Conservation (phyloP, 1,284 basidiomycete genomes). For the Fomitopsis palustris region DNA sequence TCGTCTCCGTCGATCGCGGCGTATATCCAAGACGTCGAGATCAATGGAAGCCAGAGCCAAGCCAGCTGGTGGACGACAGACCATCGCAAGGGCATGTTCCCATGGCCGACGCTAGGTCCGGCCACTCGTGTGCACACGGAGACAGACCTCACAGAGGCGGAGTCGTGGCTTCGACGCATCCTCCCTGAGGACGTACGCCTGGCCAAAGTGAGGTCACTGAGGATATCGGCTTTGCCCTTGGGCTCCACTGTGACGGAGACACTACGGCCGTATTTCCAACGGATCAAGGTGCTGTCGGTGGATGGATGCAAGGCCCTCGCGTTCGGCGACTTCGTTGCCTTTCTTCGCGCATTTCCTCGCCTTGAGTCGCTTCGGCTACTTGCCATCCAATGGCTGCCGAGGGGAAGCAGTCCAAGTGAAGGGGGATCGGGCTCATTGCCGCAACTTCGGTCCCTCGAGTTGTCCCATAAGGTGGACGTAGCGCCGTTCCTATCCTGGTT, state of each 20-base stretch:
- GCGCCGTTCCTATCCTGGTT: constrained; percentile 20
- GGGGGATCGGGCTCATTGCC: neutral
- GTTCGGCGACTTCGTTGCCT: constrained; percentile 16
- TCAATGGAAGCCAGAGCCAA: constrained; percentile 11
- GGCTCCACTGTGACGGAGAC: constrained; percentile 3
- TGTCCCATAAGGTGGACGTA: constrained; percentile 19
- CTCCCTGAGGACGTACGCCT: constrained; percentile 10
- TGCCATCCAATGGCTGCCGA: constrained; percentile 14
- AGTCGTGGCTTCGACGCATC: constrained; percentile 10
- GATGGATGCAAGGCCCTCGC: constrained; percentile 20
- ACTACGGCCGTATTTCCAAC: constrained; percentile 10
- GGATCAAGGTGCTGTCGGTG: constrained; percentile 12
- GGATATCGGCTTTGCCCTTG: constrained; percentile 10
- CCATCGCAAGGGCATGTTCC: constrained; percentile 1
- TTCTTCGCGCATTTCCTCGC: constrained; percentile 13
- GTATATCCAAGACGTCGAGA: constrained; percentile 17
- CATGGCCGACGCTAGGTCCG: constrained; percentile 19
- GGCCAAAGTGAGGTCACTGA: constrained; percentile 8
- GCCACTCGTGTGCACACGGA: constrained; percentile 1
- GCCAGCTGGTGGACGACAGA: constrained; percentile 11
- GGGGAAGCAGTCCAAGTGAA: neutral
- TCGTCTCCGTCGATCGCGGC: constrained; percentile 11
- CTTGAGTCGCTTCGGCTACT: constrained; percentile 11
- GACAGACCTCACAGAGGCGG: constrained; percentile 3
- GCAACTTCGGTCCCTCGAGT: constrained; percentile 12